A percentile compares a stretch with the other conserved stretches of the same genome.
Evolutionary conservation across 176 grass and related monocot species (phyloP).

Genomic region (Aegilops sharonensis): DNA sequence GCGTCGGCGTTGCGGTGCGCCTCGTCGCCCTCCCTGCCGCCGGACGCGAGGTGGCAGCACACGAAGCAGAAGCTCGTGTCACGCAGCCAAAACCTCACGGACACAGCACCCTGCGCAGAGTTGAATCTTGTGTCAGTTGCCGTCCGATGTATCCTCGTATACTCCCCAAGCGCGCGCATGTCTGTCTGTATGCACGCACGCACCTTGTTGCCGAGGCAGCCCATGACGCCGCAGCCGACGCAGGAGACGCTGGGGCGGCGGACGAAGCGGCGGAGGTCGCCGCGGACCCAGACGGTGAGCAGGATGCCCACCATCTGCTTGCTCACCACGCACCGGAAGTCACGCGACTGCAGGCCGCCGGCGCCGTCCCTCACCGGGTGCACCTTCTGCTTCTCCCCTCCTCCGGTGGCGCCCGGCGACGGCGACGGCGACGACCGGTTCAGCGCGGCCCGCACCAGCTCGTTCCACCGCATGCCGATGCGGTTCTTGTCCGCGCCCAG

Average conservation of each 20-base stretch:
- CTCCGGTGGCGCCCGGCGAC: background rate
- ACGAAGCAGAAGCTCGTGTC: constrained; percentile 75
- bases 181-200: background rate
- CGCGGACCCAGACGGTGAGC: constrained; percentile 75
- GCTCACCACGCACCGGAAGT: constrained; percentile 78
- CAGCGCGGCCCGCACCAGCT: constrained; percentile 59
- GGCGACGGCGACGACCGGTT: constrained; percentile 42
- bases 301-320: constrained; percentile 99
- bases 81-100: constrained; percentile 55
- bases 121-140: background rate
- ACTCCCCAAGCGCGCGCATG: background rate
- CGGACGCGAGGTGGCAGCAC: constrained; percentile 75
- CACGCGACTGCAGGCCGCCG: background rate
- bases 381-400: constrained; percentile 30
- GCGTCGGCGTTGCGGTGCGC: constrained; percentile 67
- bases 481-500: constrained; percentile 73
- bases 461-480: constrained; percentile 80
- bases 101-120: constrained; percentile 44
- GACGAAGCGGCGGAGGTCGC: constrained; percentile 58
- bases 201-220: constrained; percentile 96
- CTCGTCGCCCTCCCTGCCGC: constrained; percentile 58
- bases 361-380: constrained; percentile 38
- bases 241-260: constrained; percentile 72
- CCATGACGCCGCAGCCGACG: constrained; percentile 89
- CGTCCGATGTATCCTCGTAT: background rate